A percentile compares a stretch with the other conserved stretches of the same genome.
phyloP scores from a whole-genome alignment of 83 land plant species.

The Thuja plicata region DNA sequence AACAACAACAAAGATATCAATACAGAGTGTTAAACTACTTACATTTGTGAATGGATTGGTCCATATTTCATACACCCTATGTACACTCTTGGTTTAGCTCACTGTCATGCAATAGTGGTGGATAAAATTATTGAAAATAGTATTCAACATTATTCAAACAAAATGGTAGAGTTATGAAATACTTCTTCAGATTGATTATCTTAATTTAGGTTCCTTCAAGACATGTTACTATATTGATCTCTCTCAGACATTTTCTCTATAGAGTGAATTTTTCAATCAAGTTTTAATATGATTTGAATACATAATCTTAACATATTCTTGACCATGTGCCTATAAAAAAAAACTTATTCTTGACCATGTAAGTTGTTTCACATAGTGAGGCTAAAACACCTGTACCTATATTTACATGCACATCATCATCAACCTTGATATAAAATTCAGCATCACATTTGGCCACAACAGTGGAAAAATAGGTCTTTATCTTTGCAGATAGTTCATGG shows the following conservation, averaged over 20 bases:
- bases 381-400: constrained; percentile 44
- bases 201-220: too few species aligned
- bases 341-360: neutral
- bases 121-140: constrained; percentile 37
- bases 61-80: constrained; percentile 68
- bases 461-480: too few species aligned
- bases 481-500: too few species aligned
- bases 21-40: neutral
- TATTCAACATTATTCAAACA: neutral
- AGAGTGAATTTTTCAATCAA: neutral
- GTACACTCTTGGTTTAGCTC: too few species aligned
- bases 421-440: too few species aligned
- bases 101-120: constrained; percentile 33
- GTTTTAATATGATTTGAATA: neutral
- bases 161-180: neutral
- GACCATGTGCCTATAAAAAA: too few species aligned
- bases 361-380: neutral
- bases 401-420: constrained; percentile 89
- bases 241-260: neutral
- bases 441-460: too few species aligned
- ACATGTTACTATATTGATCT: neutral
- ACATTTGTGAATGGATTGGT: constrained; percentile 52
- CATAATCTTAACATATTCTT: neutral
- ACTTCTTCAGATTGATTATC: too few species aligned
- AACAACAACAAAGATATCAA: neutral